Conservation (phyloP, 208 protist genomes). For the Crithidia fasciculata region DNA sequence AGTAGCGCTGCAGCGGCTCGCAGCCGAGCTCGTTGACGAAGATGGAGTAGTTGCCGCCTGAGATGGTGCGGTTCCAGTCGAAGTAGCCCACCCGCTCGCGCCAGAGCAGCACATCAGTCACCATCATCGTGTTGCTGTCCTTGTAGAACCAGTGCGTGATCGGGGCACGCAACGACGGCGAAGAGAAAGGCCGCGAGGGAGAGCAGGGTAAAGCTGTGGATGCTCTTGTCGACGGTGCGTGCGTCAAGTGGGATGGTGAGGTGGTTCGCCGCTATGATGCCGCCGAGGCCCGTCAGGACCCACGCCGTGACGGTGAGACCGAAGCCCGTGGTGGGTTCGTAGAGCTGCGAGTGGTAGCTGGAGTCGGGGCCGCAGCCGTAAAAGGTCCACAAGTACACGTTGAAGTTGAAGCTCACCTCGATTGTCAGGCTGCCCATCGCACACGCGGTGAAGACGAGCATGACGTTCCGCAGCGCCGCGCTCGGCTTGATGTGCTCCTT, state of each 20-base stretch:
- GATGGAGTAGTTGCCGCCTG: slow-evolving; percentile 25
- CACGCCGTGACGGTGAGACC: slow-evolving; percentile 68
- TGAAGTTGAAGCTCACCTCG: slow-evolving; percentile 66
- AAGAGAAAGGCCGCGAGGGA: slow-evolving; percentile 65
- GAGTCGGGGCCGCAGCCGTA: slow-evolving; percentile 40
- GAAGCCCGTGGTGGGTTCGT: slow-evolving; percentile 71
- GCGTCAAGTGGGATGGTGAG: slow-evolving; percentile 57
- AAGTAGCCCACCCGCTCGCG: slow-evolving; percentile 46
- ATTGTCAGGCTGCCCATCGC: slow-evolving; percentile 52
- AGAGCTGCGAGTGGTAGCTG: slow-evolving; percentile 77
- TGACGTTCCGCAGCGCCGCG: slow-evolving; percentile 28
- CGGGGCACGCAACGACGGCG: slow-evolving; percentile 50
- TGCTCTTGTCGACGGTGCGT: slow-evolving; percentile 49
- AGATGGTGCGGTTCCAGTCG: slow-evolving; percentile 44
- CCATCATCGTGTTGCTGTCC: slow-evolving; percentile 37
- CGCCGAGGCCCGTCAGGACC: slow-evolving; percentile 51
- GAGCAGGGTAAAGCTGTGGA: slow-evolving; percentile 51
- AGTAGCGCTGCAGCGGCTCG: slow-evolving; percentile 35
- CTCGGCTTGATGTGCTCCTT: slow-evolving; percentile 28
- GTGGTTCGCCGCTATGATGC: slow-evolving; percentile 57
- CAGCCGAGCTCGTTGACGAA: slow-evolving; percentile 51
- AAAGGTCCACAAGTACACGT: slow-evolving; percentile 76
- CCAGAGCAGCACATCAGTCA: slow-evolving; percentile 73
- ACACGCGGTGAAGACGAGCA: slow-evolving; percentile 37
- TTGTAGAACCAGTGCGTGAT: slow-evolving; percentile 86